phyloP scores from a whole-genome alignment of 2,329 filamentous ascomycete species.

The Sphaerulina musiva region DNA sequence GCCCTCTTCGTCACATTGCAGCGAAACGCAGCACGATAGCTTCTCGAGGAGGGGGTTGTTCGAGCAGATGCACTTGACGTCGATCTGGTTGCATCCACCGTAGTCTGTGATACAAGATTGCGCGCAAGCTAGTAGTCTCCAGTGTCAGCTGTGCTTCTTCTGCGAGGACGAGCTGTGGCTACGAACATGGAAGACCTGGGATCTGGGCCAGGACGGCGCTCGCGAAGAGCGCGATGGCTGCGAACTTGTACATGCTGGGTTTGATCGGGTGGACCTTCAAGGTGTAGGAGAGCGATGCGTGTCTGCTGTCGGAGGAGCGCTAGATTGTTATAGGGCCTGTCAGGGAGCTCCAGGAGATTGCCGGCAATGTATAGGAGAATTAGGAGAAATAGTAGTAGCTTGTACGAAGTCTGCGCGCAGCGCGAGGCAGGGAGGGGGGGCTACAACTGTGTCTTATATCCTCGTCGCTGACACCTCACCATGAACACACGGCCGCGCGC shows the following conservation, averaged over 20 bases:
- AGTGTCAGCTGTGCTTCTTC: not conserved
- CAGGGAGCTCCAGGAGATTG: not conserved
- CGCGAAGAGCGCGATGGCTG: conserved; percentile 18
- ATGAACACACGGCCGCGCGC: not conserved
- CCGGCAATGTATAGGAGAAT: not conserved
- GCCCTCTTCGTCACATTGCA: conserved; percentile 25
- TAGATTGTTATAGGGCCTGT: not conserved
- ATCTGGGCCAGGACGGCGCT: conserved; percentile 18
- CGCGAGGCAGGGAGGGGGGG: too few species aligned
- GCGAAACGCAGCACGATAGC: conserved; percentile 40
- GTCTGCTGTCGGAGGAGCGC: not conserved
- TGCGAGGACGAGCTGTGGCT: conserved; percentile 7
- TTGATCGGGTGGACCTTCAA: not conserved
- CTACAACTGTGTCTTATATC: not conserved
- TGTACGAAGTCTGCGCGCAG: not conserved
- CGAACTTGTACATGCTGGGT: conserved; percentile 20
- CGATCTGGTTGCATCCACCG: conserved; percentile 35
- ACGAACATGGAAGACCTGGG: conserved; percentile 21
- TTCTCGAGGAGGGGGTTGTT: conserved; percentile 33
- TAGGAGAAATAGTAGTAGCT: not conserved
- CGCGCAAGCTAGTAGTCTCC: conserved; percentile 20
- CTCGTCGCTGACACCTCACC: not conserved
- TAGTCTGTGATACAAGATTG: conserved; percentile 35
- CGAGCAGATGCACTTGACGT: conserved; percentile 40
- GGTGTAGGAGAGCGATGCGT: conserved; percentile 1